Evolutionary conservation across 78 protist species (phyloP).

Genomic region (Dictyostelium firmibasis): DNA sequence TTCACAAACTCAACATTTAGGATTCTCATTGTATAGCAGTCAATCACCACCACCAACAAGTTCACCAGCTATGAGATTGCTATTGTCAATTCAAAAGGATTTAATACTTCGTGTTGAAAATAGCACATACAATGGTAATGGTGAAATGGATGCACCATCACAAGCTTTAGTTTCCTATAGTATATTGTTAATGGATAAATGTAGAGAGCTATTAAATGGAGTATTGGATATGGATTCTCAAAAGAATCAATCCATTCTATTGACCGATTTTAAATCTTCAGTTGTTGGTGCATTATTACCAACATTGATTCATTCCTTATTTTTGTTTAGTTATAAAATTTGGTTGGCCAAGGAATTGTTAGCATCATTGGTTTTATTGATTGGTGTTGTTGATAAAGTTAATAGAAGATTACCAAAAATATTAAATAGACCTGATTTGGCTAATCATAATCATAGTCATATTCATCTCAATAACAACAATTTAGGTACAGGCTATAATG

Average conservation of each 20-base stretch:
- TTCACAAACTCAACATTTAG: constrained; percentile 28
- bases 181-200: constrained; percentile 58
- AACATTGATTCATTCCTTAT: constrained; percentile 69
- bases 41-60: constrained; percentile 62
- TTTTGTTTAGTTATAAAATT: constrained; percentile 52
- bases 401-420: constrained; percentile 66
- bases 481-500: background rate
- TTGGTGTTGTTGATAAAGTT: constrained; percentile 68
- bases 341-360: constrained; percentile 74
- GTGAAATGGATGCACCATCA: constrained; percentile 46
- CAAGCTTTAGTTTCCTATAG: constrained; percentile 66
- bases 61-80: constrained; percentile 71
- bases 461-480: background rate
- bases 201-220: constrained; percentile 53
- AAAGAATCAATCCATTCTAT: constrained; percentile 48
- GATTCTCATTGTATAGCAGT: constrained; percentile 47
- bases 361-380: constrained; percentile 51
- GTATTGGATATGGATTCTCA: constrained; percentile 39
- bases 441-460: background rate
- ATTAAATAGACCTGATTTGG: constrained; percentile 58
- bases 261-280: constrained; percentile 75
- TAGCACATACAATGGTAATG: background rate
- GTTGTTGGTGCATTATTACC: constrained; percentile 81
- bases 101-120: constrained; percentile 48
- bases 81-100: constrained; percentile 66